Percentiles rank a stretch among this genome's conserved stretches.
Conservation (phyloP, 1,284 basidiomycete species). For the Mycosarcoma mackinlayi region DNA sequence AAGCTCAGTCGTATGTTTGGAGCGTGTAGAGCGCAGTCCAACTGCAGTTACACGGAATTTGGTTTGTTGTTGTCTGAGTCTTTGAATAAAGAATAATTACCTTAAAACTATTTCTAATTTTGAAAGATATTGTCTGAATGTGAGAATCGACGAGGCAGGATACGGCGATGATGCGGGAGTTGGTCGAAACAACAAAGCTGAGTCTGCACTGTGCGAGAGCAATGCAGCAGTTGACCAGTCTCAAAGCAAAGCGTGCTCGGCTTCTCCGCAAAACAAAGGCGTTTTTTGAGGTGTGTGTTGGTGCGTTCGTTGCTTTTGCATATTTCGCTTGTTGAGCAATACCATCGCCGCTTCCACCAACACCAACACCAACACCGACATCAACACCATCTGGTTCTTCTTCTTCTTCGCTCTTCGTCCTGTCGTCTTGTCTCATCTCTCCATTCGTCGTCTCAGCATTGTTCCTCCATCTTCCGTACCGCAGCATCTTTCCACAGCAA, state of each 20-base stretch:
- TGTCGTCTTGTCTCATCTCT: not conserved
- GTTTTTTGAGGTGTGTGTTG: not conserved
- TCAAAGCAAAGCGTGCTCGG: not conserved
- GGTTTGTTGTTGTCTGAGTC: not conserved
- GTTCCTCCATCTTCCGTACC: not conserved
- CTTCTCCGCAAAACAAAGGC: conserved; percentile 3
- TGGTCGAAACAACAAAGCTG: not conserved
- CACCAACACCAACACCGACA: not conserved
- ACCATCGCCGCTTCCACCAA: conserved; percentile 3
- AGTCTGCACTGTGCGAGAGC: too few relatives aligned
- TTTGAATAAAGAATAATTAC: not conserved
- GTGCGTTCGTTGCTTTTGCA: not conserved
- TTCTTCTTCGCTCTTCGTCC: not conserved
- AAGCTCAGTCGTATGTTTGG: not conserved
- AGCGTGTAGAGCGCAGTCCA: conserved; percentile 4
- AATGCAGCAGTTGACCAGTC: not conserved
- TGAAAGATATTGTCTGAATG: conserved; percentile 1
- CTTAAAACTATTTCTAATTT: not conserved
- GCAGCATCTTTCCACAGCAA: conserved; percentile 4
- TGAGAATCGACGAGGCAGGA: not conserved
- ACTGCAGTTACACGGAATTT: not conserved
- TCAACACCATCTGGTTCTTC: not conserved
- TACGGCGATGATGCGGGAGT: conserved; percentile 8
- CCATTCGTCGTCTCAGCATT: not conserved
- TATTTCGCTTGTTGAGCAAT: not conserved